Evolutionary conservation across 75 land plant species (phyloP), one percentile per base, ranked within the genome.

Genomic region (Larix kaempferi): DNA sequence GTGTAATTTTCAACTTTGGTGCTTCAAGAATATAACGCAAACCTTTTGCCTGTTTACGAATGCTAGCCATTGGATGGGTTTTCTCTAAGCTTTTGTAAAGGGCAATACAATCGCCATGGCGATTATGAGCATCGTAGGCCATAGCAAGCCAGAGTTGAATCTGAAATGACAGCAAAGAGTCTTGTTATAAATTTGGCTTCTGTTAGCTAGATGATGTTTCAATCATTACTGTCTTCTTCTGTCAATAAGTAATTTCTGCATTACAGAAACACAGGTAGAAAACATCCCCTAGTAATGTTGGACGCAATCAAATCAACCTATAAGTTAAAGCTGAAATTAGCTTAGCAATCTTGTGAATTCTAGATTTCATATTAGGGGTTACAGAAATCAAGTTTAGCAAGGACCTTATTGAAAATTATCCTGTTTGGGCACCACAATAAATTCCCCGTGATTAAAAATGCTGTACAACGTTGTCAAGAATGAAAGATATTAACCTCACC

Each of bases 61-160:
- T 90, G 56, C 79, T 84, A 61, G 79, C 75, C 82, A 83, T 88
- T 29, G 99, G 98, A 78, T 97, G 99, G 69, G 77, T 74, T 63
- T 73, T 84, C 81, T 97, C 99, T 64, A 97, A 80, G 56, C 78
- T 84, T 78, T 80, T 82, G 77, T 97, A 97, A 16, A 97, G 84
- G 23, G 87, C 89, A 77, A 97, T 97, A 76, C 99, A 95, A 71
- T 95, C 98, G 0, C 58, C 76, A 77, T 97, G 98, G 27, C 95
- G 89, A 65, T 89, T 92, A 76, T 95, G 86, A 13, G 99, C 99
- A 83, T 97, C 99, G 79, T 97, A 97, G 44, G 99, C 98, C 99
- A 97, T 97, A 3, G 98, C 99, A 56, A 97, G 90, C 99, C 99
- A 97, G 75, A 97, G 89, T 79, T 97, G 99, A 56, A 97, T 93